These are phyloP conservation scores for Cryphonectria radicalis DNA, from an alignment of 2,329 filamentous ascomycete genomes.

Conservation along the genomic window DNA sequence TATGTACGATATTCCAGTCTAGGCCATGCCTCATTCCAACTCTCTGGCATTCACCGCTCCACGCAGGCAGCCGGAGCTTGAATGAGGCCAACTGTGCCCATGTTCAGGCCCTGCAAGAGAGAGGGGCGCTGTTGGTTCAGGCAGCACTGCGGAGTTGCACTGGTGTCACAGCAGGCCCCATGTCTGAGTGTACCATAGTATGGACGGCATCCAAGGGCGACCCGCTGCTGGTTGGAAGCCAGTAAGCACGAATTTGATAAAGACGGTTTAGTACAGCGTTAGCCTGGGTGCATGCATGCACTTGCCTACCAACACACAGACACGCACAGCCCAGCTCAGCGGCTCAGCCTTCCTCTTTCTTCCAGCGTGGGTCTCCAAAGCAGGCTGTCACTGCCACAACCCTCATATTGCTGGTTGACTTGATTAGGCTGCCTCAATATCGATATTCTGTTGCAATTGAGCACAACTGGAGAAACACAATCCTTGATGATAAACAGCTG, in stretches of 20 bases:
- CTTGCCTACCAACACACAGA: neutral
- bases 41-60: neutral
- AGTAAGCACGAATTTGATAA: neutral
- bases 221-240: neutral
- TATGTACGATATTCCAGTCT: neutral
- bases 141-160: constrained; percentile 7
- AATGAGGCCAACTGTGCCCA: neutral
- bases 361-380: neutral
- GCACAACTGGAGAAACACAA: neutral
- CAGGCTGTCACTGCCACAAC: constrained; percentile 1
- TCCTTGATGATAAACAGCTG: neutral
- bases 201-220: neutral
- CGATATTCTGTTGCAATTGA: neutral
- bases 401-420: neutral
- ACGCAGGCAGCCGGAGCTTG: neutral
- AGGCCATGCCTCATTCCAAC: neutral
- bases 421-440: neutral
- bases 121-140: neutral
- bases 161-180: neutral
- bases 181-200: neutral
- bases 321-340: neutral
- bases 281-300: neutral
- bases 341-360: neutral
- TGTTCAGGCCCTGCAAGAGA: neutral
- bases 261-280: neutral